Evolutionary conservation across 2,329 filamentous ascomycete genomes (phyloP), one percentile per base, ranked within the genome.

Genomic region (Trichothecium sympodiale): DNA sequence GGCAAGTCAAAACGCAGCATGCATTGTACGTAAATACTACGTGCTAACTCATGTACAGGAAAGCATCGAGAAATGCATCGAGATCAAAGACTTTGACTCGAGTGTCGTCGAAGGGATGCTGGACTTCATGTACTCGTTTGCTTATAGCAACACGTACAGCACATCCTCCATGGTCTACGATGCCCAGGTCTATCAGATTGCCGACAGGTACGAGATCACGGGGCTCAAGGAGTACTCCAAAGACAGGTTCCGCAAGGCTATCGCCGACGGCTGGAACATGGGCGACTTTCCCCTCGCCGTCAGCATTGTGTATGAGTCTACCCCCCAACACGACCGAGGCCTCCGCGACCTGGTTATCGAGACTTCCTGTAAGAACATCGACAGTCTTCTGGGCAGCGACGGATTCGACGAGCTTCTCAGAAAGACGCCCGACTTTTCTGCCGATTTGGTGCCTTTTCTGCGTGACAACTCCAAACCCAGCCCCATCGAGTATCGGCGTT

Each of bases 101-200:
- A 36, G 34, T 5, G 29, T 42, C n/a, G 40, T 44, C 8, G 38
- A 42, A 28, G 32, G 38, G 3, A 44, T 42, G 38, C 30, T 44
- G 8, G 31, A 31, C 17, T 44, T 42, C 33, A 42, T 44, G 40
- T 44, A 44, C 33, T 34, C 38, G 2, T 42, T 44, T 17, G 38
- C 42, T 29, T 44, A 42, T 36, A 41, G 17, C 34, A 40, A 41
- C 30, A 27, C 12, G 23, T 29, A 27, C 23, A 25, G 36, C 10
- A 35, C 31, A 15, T 37, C 42, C 5, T 17, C 33, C 5, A 42
- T 42, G 40, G 30, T 41, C 3, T 42, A 26, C 16, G 33, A 44
- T 16, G 42, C 36, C 9, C 40, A 42, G 14, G 38, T 44, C 16
- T 42, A 44, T 34, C 35, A 40, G 18, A 38, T 42, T 20, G 42